Evolutionary conservation across 192 early-diverging fungal species (phyloP).

Genomic region (Radiomyces spectabilis): DNA sequence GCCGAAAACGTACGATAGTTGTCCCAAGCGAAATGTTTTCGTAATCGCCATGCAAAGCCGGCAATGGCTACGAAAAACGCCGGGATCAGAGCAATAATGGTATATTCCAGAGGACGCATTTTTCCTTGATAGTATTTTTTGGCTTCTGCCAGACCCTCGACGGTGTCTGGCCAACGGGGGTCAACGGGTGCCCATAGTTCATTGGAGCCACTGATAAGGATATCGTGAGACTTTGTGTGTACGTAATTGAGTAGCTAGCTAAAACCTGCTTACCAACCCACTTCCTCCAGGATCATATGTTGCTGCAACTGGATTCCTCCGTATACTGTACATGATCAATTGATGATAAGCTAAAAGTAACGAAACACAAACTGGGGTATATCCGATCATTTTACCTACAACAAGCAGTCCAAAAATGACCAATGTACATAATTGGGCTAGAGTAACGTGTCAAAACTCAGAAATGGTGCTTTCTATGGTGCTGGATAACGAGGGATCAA

Average conservation of each 20-base stretch:
- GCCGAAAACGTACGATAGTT: constrained; percentile 37
- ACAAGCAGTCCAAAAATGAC: constrained; percentile 26
- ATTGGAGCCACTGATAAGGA: constrained; percentile 11
- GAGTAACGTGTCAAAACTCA: no score
- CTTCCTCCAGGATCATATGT: constrained; percentile 30
- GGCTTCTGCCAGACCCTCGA: not conserved
- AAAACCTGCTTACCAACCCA: constrained; percentile 18
- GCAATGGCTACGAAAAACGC: constrained; percentile 21
- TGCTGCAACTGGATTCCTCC: constrained; percentile 31
- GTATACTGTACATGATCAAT: no score
- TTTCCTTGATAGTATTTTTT: constrained; percentile 11
- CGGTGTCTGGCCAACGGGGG: constrained; percentile 2
- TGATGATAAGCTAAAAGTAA: not conserved
- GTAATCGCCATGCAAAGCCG: constrained; percentile 19
- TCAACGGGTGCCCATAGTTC: constrained; percentile 4
- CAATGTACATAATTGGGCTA: constrained; percentile 24
- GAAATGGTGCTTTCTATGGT: no score
- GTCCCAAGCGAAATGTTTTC: constrained; percentile 39
- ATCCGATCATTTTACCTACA: constrained; percentile 25
- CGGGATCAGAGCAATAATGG: constrained; percentile 34
- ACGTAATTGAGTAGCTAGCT: not conserved
- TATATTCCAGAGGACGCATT: constrained; percentile 37
- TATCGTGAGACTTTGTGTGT: not conserved
- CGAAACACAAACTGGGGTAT: not conserved
- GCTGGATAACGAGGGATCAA: not conserved